Evolutionary conservation across 495 filamentous ascomycete genomes (phyloP), one percentile per base, ranked within the genome.

Genomic region (Bryoglossum gracile): DNA sequence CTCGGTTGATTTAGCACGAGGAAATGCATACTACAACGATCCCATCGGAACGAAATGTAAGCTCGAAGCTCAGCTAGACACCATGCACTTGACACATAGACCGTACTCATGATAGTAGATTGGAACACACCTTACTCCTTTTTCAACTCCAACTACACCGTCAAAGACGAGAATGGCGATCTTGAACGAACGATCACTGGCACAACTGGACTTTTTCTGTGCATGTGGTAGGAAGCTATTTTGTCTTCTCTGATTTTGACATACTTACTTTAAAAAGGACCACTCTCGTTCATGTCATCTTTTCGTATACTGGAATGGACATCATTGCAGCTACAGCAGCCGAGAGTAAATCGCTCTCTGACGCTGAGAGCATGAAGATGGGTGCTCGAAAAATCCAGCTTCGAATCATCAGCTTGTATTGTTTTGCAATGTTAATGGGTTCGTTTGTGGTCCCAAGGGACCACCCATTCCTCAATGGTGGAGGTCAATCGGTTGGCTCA

Each of bases 231-330:
- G 22, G 59, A 32, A n/a, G 18, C 4, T 5, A 14, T 0, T 17
- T 32, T 10, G 1, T 3, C 30, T 13, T 3, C 22, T 26, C 23
- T 30, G 14, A 13, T 4, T 10, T 32, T 32, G n/a, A 9, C 41
- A 23, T 2, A 43, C 32, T 14, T 21, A 46, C 42, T 19, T 11
- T 9, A 17, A n/a, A 8, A 11, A 67, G 71, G 70, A 71, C 68
- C 4, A 68, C 67, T 1, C 64, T 72, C 19, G 63, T 62, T 3
- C 62, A 62, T 28, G 63, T 64, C 5, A 49, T 73, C 11, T 75
- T 74, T 55, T 66, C 67, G 0, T 66, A 75, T 49, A 66, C 77
- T 14, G 72, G 72, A 6, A 75, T 80, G 65, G 70, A 73, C 37
- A 69, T 66, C 17, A 50, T 57, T 3, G 53, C 53, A 14, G 65